Base-by-base conservation (phyloP, 2,329 filamentous ascomycete genomes). In the Monosporascus sp. region DNA sequence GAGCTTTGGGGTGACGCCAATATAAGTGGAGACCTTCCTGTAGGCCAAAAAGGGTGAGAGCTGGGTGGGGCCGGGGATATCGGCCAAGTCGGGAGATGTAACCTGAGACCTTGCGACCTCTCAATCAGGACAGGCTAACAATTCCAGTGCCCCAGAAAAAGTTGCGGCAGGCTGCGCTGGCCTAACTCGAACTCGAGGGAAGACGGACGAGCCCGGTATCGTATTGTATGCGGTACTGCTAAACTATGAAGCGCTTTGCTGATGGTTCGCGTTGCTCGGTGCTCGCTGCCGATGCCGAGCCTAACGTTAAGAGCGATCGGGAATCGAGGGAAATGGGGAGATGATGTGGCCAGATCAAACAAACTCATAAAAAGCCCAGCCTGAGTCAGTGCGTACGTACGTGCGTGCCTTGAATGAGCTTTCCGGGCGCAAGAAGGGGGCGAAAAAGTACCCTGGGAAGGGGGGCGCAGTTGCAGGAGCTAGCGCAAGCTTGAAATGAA, bases 61-160 rank as follows among this genome's bases (percentile, higher is more conserved):
- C 6, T 31, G 43, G 43, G 14, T 46, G 43, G 22, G 26, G 45
- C 49, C 50, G 50, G 53, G 51, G 49, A 48, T 49, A 57, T 57
- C 55, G 55, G 55, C 47, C 24, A 50, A 20, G 43, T 46, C 43
- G 24, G 43, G 24, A 17, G 43, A 26, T 26, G 43, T 24, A 27
- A n/a, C 43, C 5, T 46, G 43, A 16, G 22, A 46, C 20, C 20
- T 22, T 46, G 43, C 22, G 43, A 46, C 43, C 11, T n/a, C 22
- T 46, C 11, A 44, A 7, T 20, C n/a, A 24, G 9, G 14, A 5
- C 6, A 44, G 41, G 22, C 43, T 24, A 16, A 17, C 22, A 46
- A 27, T 22, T 24, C 41, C 41, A 41, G 38, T n/a, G 17, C n/a
- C 20, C 43, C 43, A 46, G 43, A 16, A n/a, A 41, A 41, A 20